Percentiles rank a stretch among this genome's conserved stretches.
Conservation (phyloP, 805 yeast genomes). For the Teunomyces tritomae region DNA sequence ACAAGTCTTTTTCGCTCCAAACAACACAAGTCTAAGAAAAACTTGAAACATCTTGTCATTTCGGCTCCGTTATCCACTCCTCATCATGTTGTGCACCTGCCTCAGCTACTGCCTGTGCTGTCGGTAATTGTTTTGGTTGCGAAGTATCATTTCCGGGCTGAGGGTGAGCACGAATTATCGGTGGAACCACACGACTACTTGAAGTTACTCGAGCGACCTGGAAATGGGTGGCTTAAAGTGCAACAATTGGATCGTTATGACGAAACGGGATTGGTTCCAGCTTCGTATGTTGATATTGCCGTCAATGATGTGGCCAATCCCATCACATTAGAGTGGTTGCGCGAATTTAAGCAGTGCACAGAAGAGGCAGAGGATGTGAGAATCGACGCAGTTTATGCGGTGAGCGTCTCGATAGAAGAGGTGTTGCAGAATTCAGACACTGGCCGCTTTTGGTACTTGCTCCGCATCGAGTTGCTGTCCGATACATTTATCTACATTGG, state of each 20-base stretch:
- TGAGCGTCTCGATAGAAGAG: conserved; percentile 20
- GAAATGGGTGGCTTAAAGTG: conserved; percentile 41
- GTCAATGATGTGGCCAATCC: conserved; percentile 38
- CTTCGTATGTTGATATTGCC: conserved; percentile 37
- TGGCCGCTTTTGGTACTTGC: conserved; percentile 31
- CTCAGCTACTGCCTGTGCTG: conserved; percentile 10
- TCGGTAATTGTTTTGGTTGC: conserved; percentile 26
- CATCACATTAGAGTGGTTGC: conserved; percentile 30
- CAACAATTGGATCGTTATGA: conserved; percentile 21
- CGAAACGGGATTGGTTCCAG: conserved; percentile 34
- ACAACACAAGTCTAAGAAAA: conserved; percentile 18
- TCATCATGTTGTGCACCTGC: conserved; percentile 2
- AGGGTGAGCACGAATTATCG: conserved; percentile 24
- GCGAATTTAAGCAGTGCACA: conserved; percentile 11
- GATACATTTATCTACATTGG: conserved; percentile 21
- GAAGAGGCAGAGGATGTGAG: neutral
- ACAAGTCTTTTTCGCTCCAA: conserved; percentile 23
- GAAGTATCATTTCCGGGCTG: conserved; percentile 32
- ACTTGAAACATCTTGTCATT: conserved; percentile 25
- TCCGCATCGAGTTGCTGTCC: conserved; percentile 26
- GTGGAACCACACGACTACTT: conserved; percentile 27
- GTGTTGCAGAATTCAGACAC: conserved; percentile 22
- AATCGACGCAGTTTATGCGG: neutral
- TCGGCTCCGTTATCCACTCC: conserved; percentile 19
- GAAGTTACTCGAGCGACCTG: conserved; percentile 32